Evolutionary conservation across 805 yeast species (phyloP).

Genomic region (Starmera dryadoides): DNA sequence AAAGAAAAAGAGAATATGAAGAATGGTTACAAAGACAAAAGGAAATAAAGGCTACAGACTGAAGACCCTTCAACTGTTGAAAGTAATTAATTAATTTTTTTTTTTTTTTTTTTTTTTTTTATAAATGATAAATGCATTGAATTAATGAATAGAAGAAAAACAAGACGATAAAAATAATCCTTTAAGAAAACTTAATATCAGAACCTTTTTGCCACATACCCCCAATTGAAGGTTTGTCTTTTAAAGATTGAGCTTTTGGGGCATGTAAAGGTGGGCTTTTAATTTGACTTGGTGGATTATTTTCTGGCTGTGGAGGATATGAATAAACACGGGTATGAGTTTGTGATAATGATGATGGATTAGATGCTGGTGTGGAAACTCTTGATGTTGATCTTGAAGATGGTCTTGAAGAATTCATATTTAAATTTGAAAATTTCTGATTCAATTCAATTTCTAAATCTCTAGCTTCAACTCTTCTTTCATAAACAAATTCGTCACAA

Average conservation of each 20-base stretch:
- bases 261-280: conserved; percentile 12
- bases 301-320: neutral
- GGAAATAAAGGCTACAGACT: neutral
- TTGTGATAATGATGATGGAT: conserved; percentile 2
- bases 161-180: neutral
- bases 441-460: conserved; percentile 35
- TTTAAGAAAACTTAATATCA: conserved; percentile 17
- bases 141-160: neutral
- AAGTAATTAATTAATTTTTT: neutral
- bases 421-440: conserved; percentile 23
- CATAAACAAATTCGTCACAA: conserved; percentile 43
- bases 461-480: conserved; percentile 45
- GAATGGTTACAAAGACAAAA: conserved; percentile 23
- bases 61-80: too few relatives aligned
- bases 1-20: conserved; percentile 47
- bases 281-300: too few relatives aligned
- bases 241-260: conserved; percentile 14
- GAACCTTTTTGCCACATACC: conserved; percentile 19
- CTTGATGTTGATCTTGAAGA: neutral
- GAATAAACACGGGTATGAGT: too few relatives aligned
- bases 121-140: too few relatives aligned
- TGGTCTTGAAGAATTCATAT: neutral
- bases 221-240: conserved; percentile 17
- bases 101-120: too few relatives aligned
- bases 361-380: neutral